These are phyloP conservation scores for Asterophora parasitica DNA, from an alignment of 768 basidiomycete species.

Conservation along the genomic window DNA sequence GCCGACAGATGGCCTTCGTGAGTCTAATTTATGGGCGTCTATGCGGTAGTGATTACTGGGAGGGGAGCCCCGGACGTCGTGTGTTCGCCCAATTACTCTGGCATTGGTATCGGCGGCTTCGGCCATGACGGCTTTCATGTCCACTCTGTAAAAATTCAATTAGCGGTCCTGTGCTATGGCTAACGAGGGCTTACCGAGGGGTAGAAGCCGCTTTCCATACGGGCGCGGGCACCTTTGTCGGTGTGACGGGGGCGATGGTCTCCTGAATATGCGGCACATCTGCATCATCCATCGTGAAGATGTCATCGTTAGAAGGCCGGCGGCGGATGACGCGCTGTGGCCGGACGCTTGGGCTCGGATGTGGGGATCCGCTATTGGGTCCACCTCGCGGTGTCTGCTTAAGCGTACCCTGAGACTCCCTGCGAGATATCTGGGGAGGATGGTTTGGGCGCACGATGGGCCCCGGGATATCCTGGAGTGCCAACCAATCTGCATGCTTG, in stretches of 20 bases:
- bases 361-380: constrained; percentile 22
- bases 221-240: constrained; percentile 19
- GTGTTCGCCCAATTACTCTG: constrained; percentile 8
- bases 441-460: constrained; percentile 38
- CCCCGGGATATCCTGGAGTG: constrained; percentile 59
- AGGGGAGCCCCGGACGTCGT: neutral
- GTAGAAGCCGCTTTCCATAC: constrained; percentile 47
- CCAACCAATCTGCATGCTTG: constrained; percentile 69
- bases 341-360: constrained; percentile 14
- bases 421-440: constrained; percentile 11
- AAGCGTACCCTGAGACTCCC: constrained; percentile 12
- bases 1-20: neutral
- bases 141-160: constrained; percentile 44
- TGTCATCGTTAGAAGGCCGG: constrained; percentile 51
- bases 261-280: constrained; percentile 31
- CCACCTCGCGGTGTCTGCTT: constrained; percentile 12
- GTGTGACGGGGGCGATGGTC: constrained; percentile 7
- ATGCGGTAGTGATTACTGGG: neutral
- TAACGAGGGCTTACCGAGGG: constrained; percentile 41
- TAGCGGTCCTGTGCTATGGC: constrained; percentile 1
- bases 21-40: constrained; percentile 2
- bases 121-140: constrained; percentile 85
- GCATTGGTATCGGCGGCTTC: constrained; percentile 38
- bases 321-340: constrained; percentile 21
- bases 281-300: constrained; percentile 82